phyloP scores from a whole-genome alignment of 2,329 filamentous ascomycete species.

The Fusarium sp. region DNA sequence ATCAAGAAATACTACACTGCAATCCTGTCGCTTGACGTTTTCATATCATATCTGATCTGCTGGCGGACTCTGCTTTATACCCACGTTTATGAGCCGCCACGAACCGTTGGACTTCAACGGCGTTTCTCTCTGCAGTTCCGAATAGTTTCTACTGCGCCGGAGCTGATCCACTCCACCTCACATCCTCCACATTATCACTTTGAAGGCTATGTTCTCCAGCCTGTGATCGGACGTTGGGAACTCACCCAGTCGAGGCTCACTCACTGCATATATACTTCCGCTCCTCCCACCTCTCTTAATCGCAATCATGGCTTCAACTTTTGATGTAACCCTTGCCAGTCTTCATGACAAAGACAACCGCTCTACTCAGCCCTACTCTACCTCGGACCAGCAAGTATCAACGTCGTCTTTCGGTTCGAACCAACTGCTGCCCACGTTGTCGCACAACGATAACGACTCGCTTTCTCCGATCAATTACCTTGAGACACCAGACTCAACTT shows the following conservation, averaged over 20 bases:
- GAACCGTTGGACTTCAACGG: conserved; percentile 20
- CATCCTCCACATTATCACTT: conserved; percentile 28
- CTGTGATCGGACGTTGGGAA: conserved; percentile 48
- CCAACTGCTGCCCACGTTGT: conserved; percentile 58
- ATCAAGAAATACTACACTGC: conserved; percentile 31
- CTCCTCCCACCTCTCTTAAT: conserved; percentile 34
- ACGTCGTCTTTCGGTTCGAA: conserved; percentile 52
- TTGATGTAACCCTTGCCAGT: conserved; percentile 55
- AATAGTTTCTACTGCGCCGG: conserved; percentile 23
- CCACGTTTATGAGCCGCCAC: conserved; percentile 13
- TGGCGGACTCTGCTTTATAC: neutral
- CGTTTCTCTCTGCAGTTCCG: conserved; percentile 30
- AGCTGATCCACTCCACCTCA: conserved; percentile 38
- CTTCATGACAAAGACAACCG: conserved; percentile 51
- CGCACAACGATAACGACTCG: conserved; percentile 51
- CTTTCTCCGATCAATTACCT: conserved; percentile 49
- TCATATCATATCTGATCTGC: conserved; percentile 8
- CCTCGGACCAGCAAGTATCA: conserved; percentile 42
- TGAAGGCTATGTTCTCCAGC: conserved; percentile 49
- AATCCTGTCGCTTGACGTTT: conserved; percentile 14
- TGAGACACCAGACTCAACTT: conserved; percentile 63
- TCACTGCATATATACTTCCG: conserved; percentile 51
- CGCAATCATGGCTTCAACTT: conserved; percentile 58
- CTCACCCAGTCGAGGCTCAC: conserved; percentile 40
- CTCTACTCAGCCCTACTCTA: conserved; percentile 45